Evolutionary conservation across 2,329 filamentous ascomycete genomes (phyloP).

Genomic region (Fusarium kyushuense): DNA sequence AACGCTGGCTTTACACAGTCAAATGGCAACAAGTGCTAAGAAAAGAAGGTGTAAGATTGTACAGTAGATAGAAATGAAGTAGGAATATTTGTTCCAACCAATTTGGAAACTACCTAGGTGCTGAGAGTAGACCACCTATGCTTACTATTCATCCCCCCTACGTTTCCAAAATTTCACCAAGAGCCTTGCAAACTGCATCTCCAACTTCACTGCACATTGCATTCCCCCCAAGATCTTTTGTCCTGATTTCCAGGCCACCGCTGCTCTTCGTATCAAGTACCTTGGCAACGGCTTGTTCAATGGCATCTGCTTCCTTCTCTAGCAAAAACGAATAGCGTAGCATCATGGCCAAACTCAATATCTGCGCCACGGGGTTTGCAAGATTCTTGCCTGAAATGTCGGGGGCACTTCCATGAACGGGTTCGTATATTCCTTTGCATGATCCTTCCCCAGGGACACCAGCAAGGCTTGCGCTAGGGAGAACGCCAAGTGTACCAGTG

Average conservation of each 20-base stretch:
- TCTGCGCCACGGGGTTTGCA: constrained; percentile 78
- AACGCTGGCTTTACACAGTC: neutral
- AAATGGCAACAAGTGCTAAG: neutral
- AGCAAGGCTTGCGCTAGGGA: constrained; percentile 60
- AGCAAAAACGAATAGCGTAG: constrained; percentile 77
- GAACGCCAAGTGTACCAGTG: constrained; percentile 58
- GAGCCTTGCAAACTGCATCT: constrained; percentile 61
- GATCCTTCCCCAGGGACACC: constrained; percentile 55
- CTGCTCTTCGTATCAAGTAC: constrained; percentile 67
- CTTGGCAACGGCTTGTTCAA: constrained; percentile 73
- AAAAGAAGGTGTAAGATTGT: too few relatives aligned
- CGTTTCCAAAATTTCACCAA: neutral
- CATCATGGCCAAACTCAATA: constrained; percentile 80
- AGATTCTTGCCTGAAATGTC: constrained; percentile 79
- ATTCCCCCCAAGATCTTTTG: constrained; percentile 73
- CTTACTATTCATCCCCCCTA: too few relatives aligned
- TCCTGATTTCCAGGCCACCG: constrained; percentile 64
- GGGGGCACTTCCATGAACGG: constrained; percentile 79
- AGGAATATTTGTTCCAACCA: too few relatives aligned
- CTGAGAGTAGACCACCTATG: too few relatives aligned
- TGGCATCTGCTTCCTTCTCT: constrained; percentile 69
- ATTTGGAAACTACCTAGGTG: too few relatives aligned
- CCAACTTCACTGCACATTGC: constrained; percentile 75
- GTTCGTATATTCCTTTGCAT: constrained; percentile 81
- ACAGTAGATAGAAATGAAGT: too few relatives aligned